Conservation (phyloP, 176 grass and related monocot species). For the Hsuehochloa calcarea region DNA sequence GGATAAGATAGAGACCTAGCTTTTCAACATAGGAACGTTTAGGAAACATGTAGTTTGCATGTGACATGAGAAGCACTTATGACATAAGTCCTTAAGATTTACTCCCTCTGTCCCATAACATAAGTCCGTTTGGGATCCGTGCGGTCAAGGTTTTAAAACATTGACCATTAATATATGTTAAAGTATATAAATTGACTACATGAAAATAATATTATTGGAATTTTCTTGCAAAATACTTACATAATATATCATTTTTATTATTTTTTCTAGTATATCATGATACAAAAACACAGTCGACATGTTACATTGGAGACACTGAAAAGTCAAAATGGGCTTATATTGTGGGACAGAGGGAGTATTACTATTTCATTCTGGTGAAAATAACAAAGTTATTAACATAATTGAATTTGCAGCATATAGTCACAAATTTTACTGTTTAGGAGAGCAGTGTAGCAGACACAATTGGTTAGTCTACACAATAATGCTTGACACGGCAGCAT, state of each 20-base stretch:
- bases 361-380: neutral
- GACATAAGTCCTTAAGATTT: neutral
- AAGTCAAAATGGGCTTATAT: too few relatives aligned
- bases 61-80: neutral
- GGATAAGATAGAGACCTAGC: neutral
- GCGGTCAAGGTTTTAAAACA: too few relatives aligned
- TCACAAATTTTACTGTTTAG: constrained; percentile 1
- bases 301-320: too few relatives aligned
- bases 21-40: neutral
- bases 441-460: neutral
- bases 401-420: constrained; percentile 7
- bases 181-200: too few relatives aligned
- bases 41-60: constrained; percentile 18
- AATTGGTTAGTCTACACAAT: neutral
- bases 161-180: too few relatives aligned
- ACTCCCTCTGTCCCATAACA: too few relatives aligned
- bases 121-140: too few relatives aligned
- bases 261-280: too few relatives aligned
- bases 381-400: neutral
- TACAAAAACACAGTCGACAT: too few relatives aligned
- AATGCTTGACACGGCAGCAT: constrained; percentile 13
- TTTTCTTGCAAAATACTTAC: too few relatives aligned
- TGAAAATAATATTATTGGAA: too few relatives aligned
- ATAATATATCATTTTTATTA: too few relatives aligned
- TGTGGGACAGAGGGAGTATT: neutral